Evolutionary conservation across 306 rosid species (phyloP).

Genomic region (Myrica gale): DNA sequence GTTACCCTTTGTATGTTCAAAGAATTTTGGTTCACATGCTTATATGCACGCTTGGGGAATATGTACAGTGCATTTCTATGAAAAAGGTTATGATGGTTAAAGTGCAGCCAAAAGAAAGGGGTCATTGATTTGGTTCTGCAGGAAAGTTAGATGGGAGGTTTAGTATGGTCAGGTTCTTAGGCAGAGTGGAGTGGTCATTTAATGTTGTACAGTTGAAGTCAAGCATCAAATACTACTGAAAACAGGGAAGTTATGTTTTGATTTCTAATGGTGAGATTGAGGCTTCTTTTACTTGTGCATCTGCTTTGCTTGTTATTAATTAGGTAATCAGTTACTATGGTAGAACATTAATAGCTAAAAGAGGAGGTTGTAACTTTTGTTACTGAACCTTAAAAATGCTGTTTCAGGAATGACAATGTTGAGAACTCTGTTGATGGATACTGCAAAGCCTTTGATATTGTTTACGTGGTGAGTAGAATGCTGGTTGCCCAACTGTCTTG

Average conservation of each 20-base stretch:
- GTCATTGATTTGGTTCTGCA: neutral
- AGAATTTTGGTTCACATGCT: too few species aligned
- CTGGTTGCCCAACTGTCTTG: conserved; percentile 1
- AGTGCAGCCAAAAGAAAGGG: neutral
- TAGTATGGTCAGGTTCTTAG: neutral
- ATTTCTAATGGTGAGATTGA: neutral
- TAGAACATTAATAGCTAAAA: neutral
- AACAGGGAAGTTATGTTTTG: neutral
- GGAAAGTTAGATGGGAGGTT: neutral
- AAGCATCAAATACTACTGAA: neutral
- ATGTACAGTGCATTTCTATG: too few species aligned
- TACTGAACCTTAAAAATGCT: conserved; percentile 26
- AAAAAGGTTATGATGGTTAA: too few species aligned
- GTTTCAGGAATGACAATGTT: conserved; percentile 72
- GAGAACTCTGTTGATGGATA: conserved; percentile 71
- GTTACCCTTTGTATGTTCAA: neutral
- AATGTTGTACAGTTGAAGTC: neutral
- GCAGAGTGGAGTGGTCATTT: neutral
- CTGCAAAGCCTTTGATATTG: conserved; percentile 66
- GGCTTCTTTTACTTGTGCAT: neutral
- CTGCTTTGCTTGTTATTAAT: neutral
- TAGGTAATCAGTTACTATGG: neutral
- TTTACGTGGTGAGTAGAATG: conserved; percentile 66
- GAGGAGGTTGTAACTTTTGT: neutral
- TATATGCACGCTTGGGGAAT: too few species aligned